These are phyloP conservation scores for Pythium utonaiense DNA, from an alignment of 352 stramenopile genomes.

Conservation along the genomic window DNA sequence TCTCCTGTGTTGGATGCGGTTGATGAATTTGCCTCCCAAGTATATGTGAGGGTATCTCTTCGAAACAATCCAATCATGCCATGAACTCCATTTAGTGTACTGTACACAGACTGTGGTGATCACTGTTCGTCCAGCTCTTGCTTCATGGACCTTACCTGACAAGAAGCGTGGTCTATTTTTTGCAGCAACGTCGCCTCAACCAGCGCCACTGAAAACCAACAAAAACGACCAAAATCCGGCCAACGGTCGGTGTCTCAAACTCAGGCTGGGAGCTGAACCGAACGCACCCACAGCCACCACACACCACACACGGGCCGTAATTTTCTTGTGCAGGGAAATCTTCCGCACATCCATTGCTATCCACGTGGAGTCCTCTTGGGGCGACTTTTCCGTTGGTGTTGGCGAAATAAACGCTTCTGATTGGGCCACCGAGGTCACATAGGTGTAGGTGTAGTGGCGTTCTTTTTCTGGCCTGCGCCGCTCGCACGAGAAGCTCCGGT, in stretches of 20 bases:
- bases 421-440: not conserved
- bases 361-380: not conserved
- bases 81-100: too few species aligned
- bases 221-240: not conserved
- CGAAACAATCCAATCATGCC: too few species aligned
- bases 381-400: conserved; percentile 1
- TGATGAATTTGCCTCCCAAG: too few species aligned
- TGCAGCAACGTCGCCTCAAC: not conserved
- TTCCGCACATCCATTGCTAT: not conserved
- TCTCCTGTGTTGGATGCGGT: not conserved
- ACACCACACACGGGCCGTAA: not conserved
- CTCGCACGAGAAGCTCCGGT: not conserved
- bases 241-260: not conserved
- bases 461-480: not conserved
- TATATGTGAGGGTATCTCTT: too few species aligned
- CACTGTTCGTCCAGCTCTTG: not conserved
- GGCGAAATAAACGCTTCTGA: conserved; percentile 3
- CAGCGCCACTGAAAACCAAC: not conserved
- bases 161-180: not conserved
- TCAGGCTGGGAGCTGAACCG: not conserved
- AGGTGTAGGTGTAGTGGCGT: not conserved
- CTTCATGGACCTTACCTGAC: not conserved
- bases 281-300: not conserved
- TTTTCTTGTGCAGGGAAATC: conserved; percentile 1
- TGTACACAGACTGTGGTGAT: too few species aligned